Base-by-base conservation (phyloP, 2,329 filamentous ascomycete genomes). In the Parastagonospora nodorum region DNA sequence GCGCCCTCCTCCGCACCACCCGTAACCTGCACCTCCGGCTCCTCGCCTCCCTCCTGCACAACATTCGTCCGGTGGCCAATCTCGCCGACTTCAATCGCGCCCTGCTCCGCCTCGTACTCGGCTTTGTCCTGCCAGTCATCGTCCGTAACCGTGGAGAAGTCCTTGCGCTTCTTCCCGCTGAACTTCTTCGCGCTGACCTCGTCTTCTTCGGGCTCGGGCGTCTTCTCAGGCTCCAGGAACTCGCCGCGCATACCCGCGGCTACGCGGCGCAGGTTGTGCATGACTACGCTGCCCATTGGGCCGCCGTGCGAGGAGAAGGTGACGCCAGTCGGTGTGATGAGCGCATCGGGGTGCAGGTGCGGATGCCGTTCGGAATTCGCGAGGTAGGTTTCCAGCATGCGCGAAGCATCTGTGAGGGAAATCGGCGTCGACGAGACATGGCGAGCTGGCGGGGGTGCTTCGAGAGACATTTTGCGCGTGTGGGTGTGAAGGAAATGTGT, bases 181-280 rank as follows among this genome's bases (percentile, higher is more conserved):
- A n/a, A 40, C 32, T 19, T 35, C 38, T 11, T 41, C 39, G 19
- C 19, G 19, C 19, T 24, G 19, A 5, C 19, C 19, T 65, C 64
- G 11, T 68, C 72, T 15, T 71, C 72, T 32, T 71, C 68, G 6
- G 71, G 53, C 53, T 80, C 77, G 8, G 77, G 64, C 29, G 64
- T 71, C 8, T 75, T 66, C 47, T 79, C 77, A 0, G 72, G 72
- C 57, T 72, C 78, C 24, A 83, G 63, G 54, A 74, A 75, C 67
- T 84, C 81, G 16, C 82, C 82, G 15, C 73, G 65, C 51, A 84
- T 57, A 0, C 82, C 82, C 5, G 77, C 77, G 55, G 80, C 79
- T 8, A 84, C 77, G 41, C 82, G 75, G 32, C 77, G 73, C 39
- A 84, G 65, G 59, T 83, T 80, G 63, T 82, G 79, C 45, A 84